Conservation (phyloP, 495 filamentous ascomycete species). For the Hypomontagnella monticulosa region DNA sequence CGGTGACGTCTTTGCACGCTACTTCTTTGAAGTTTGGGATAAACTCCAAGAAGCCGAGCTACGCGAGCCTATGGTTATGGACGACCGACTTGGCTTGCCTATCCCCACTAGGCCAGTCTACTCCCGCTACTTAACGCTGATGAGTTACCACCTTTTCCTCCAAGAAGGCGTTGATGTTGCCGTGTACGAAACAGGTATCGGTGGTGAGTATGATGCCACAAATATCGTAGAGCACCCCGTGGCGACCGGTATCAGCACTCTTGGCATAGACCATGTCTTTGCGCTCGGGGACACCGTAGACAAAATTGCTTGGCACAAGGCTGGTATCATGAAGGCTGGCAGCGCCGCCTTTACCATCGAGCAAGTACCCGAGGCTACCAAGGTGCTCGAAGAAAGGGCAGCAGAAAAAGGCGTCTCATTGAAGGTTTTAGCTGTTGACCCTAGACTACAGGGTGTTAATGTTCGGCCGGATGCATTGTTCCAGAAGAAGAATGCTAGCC, state of each 20-base stretch:
- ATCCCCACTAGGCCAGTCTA: conserved; percentile 77
- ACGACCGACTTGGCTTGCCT: conserved; percentile 45
- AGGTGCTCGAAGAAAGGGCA: conserved; percentile 77
- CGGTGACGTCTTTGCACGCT: conserved; percentile 77
- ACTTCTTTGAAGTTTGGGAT: conserved; percentile 93
- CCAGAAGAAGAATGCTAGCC: conserved; percentile 85
- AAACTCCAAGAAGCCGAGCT: conserved; percentile 63
- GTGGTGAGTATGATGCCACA: conserved; percentile 92
- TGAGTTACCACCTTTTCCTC: conserved; percentile 89
- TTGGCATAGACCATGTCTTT: conserved; percentile 89
- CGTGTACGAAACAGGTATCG: conserved; percentile 92
- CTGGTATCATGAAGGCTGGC: conserved; percentile 84
- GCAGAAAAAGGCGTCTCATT: conserved; percentile 69
- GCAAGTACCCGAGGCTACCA: conserved; percentile 71
- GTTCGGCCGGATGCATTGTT: conserved; percentile 83
- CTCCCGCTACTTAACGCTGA: conserved; percentile 87
- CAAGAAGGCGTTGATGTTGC: conserved; percentile 81
- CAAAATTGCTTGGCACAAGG: conserved; percentile 97
- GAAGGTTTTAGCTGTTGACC: conserved; percentile 69
- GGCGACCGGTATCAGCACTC: conserved; percentile 78
- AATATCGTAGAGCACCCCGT: conserved; percentile 84
- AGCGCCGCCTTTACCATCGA: conserved; percentile 76
- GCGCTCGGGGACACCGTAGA: conserved; percentile 85
- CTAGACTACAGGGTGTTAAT: conserved; percentile 69
- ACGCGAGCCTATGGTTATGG: conserved; percentile 34